Percentiles rank a stretch among this genome's conserved stretches.
Conservation (phyloP, 768 basidiomycete species). For the Lentinula sp. region DNA sequence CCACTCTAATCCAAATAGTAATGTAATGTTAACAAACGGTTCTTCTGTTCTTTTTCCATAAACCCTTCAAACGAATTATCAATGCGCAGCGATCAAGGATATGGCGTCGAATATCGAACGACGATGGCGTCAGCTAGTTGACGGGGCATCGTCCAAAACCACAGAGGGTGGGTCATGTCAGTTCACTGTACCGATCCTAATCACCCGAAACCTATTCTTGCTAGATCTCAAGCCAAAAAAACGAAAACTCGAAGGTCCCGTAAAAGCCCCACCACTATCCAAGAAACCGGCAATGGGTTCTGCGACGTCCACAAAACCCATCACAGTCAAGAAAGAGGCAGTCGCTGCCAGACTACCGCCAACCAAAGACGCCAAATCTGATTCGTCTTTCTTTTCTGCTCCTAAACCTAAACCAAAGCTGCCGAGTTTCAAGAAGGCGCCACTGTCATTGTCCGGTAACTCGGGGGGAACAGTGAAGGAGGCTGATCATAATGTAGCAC, state of each 20-base stretch:
- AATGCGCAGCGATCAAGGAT: conserved; percentile 79
- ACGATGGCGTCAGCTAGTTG: conserved; percentile 69
- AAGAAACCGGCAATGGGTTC: conserved; percentile 61
- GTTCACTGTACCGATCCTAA: conserved; percentile 22
- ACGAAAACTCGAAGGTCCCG: conserved; percentile 57
- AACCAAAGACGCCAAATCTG: conserved; percentile 72
- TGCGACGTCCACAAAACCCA: conserved; percentile 32
- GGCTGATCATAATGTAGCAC: conserved; percentile 53
- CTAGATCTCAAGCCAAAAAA: conserved; percentile 64
- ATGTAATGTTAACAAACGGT: conserved; percentile 52
- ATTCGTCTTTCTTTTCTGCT: conserved; percentile 84
- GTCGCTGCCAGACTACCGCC: conserved; percentile 15
- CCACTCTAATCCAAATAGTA: conserved; percentile 15
- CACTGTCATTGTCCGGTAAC: conserved; percentile 19
- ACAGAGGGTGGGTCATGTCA: conserved; percentile 72
- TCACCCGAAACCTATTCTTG: conserved; percentile 9
- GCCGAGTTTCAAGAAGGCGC: conserved; percentile 82
- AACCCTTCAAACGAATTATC: conserved; percentile 20
- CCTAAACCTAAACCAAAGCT: conserved; percentile 81
- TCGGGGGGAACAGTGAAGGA: conserved; percentile 40
- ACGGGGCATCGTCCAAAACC: conserved; percentile 34
- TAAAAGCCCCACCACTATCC: conserved; percentile 45
- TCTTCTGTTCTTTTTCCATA: conserved; percentile 30
- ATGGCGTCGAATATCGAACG: conserved; percentile 86
- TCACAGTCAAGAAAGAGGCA: conserved; percentile 50